Percentiles rank a stretch among this genome's conserved stretches.
phyloP scores from a whole-genome alignment of 1,284 basidiomycete genomes.

The Takashimella koratensis region DNA sequence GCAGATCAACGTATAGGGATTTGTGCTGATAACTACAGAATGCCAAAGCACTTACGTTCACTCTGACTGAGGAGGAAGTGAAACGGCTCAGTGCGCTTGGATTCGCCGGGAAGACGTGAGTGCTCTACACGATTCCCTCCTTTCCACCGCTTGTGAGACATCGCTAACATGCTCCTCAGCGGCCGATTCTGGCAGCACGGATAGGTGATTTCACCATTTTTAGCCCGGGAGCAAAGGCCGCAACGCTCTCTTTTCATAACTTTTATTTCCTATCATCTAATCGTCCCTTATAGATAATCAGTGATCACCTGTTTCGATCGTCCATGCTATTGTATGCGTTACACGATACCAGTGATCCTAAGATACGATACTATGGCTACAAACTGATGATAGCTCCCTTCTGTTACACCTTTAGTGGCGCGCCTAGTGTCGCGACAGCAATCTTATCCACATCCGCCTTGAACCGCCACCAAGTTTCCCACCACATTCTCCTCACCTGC shows the following conservation, averaged over 20 bases:
- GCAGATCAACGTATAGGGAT: too few species aligned
- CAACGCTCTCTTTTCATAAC: too few species aligned
- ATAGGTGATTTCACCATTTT: too few species aligned
- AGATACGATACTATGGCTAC: too few species aligned
- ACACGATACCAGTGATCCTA: too few species aligned
- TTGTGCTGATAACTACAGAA: slow-evolving; percentile 23
- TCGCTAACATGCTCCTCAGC: not conserved
- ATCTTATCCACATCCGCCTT: slow-evolving; percentile 61
- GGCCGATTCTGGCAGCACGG: slow-evolving; percentile 30
- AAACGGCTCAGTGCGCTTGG: slow-evolving; percentile 15
- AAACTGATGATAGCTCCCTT: too few species aligned
- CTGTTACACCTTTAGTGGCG: slow-evolving; percentile 46
- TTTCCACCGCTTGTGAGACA: not conserved
- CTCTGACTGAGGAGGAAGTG: slow-evolving; percentile 23
- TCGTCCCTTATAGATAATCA: too few species aligned
- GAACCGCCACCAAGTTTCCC: slow-evolving; percentile 65
- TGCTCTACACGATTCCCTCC: not conserved
- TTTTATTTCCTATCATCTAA: too few species aligned
- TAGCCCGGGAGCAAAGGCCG: too few species aligned
- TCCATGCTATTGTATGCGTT: too few species aligned
- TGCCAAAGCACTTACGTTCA: slow-evolving; percentile 29
- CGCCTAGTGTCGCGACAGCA: slow-evolving; percentile 63
- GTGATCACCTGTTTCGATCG: too few species aligned
- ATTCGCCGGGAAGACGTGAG: slow-evolving; percentile 29
- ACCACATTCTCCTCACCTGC: slow-evolving; percentile 57